phyloP scores from a whole-genome alignment of 176 grass and related monocot genomes.

The Musa acuminata region DNA sequence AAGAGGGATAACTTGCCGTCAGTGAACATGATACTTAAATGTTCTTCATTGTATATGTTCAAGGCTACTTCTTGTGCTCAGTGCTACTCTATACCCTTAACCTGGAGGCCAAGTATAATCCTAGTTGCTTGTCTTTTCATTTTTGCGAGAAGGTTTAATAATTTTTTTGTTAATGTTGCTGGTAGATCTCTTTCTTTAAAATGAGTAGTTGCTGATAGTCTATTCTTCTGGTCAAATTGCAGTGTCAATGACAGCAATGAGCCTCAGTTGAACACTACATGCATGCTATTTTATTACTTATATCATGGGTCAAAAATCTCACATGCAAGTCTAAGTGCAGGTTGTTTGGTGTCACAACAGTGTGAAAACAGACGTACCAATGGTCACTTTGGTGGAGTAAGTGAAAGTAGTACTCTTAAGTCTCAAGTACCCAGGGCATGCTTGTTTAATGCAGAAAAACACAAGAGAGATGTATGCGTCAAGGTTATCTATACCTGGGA shows the following conservation, averaged over 20 bases:
- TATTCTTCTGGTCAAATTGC: too few relatives aligned
- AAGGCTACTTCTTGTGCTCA: neutral
- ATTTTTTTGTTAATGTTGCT: too few relatives aligned
- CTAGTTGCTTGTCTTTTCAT: too few relatives aligned
- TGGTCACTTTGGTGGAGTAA: too few relatives aligned
- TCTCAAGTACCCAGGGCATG: constrained; percentile 37
- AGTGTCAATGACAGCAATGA: too few relatives aligned
- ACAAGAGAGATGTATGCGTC: constrained; percentile 77
- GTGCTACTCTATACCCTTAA: too few relatives aligned
- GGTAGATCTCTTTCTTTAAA: too few relatives aligned
- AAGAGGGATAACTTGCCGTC: neutral
- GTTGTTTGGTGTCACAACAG: constrained; percentile 75
- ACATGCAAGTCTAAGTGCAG: constrained; percentile 33
- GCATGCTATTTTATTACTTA: neutral
- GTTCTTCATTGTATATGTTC: neutral
- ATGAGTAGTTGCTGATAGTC: too few relatives aligned
- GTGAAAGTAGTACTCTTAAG: too few relatives aligned
- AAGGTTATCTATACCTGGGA: constrained; percentile 62
- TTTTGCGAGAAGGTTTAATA: too few relatives aligned
- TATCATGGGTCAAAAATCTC: neutral
- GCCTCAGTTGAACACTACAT: neutral
- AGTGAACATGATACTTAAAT: neutral
- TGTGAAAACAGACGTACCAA: constrained; percentile 31
- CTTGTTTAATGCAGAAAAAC: constrained; percentile 62
- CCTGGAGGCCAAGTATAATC: too few relatives aligned